phyloP scores from a whole-genome alignment of 2,329 filamentous ascomycete genomes.

The Dothideomycetes sp. region DNA sequence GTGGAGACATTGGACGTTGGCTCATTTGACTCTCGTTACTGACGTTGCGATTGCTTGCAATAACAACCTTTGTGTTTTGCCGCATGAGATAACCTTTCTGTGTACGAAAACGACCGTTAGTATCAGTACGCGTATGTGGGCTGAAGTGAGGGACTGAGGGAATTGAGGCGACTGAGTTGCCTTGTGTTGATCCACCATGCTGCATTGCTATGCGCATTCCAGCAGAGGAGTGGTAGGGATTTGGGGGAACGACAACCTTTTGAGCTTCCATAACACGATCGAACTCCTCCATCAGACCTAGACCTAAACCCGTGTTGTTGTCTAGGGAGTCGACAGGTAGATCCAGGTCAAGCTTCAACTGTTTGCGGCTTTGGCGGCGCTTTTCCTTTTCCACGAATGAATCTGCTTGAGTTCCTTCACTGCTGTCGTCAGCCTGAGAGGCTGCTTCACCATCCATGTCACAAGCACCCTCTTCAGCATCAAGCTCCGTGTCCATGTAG shows the following conservation, averaged over 20 bases:
- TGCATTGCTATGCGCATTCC: not conserved
- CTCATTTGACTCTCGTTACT: slow-evolving; percentile 35
- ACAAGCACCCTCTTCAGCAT: slow-evolving; percentile 12
- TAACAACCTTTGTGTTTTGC: slow-evolving; percentile 93
- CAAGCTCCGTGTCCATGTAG: slow-evolving; percentile 1
- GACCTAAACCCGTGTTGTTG: slow-evolving; percentile 64
- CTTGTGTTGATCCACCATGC: not conserved
- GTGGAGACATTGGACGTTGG: slow-evolving; percentile 36
- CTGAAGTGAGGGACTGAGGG: slow-evolving; percentile 13
- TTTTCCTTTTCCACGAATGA: slow-evolving; percentile 12
- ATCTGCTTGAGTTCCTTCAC: slow-evolving; percentile 14
- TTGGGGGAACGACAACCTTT: slow-evolving; percentile 60
- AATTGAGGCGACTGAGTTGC: too few species aligned
- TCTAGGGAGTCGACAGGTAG: slow-evolving; percentile 62
- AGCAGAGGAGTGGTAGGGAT: slow-evolving; percentile 1
- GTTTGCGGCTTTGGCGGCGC: slow-evolving; percentile 11
- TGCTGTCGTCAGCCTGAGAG: not conserved
- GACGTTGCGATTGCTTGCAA: slow-evolving; percentile 61
- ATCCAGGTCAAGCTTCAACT: slow-evolving; percentile 42
- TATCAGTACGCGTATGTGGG: slow-evolving; percentile 15
- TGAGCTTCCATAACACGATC: slow-evolving; percentile 90
- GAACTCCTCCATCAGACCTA: slow-evolving; percentile 85
- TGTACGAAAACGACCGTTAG: slow-evolving; percentile 41
- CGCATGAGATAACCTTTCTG: slow-evolving; percentile 98
- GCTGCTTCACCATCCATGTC: slow-evolving; percentile 11